These are phyloP conservation scores for Colletotrichum camelliae DNA, from an alignment of 2,329 filamentous ascomycete species.

Conservation along the genomic window DNA sequence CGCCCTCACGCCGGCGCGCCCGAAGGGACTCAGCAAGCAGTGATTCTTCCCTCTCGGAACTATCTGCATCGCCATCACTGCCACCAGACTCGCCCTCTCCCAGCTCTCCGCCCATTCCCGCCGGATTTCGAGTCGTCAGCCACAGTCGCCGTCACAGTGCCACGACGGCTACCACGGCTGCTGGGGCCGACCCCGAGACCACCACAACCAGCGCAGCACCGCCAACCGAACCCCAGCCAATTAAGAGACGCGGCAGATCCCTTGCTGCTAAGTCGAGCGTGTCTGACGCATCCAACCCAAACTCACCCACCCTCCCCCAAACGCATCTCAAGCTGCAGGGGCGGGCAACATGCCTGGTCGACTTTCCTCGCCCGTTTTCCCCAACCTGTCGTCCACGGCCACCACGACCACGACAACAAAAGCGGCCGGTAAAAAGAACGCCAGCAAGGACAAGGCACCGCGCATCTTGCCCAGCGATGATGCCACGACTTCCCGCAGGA, in stretches of 20 bases:
- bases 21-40: constrained; percentile 44
- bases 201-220: constrained; percentile 20
- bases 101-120: constrained; percentile 27
- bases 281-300: constrained; percentile 42
- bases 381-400: constrained; percentile 30
- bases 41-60: constrained; percentile 49
- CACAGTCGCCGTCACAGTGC: constrained; percentile 23
- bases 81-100: constrained; percentile 40
- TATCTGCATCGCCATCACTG: constrained; percentile 28
- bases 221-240: constrained; percentile 37
- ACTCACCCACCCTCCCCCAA: constrained; percentile 32
- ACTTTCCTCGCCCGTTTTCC: constrained; percentile 35
- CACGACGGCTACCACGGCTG: constrained; percentile 21
- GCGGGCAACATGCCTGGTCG: constrained; percentile 45
- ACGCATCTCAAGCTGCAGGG: constrained; percentile 29
- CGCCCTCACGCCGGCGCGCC: constrained; percentile 39
- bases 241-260: constrained; percentile 44
- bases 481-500: constrained; percentile 38
- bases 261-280: constrained; percentile 42
- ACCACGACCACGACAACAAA: constrained; percentile 3
- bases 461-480: constrained; percentile 25
- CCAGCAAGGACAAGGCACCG: constrained; percentile 24
- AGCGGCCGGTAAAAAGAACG: constrained; percentile 29
- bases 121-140: constrained; percentile 16
- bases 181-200: constrained; percentile 23